Base-by-base conservation (phyloP, 2,329 filamentous ascomycete genomes). In the Teratosphaeria epicoccoides region DNA sequence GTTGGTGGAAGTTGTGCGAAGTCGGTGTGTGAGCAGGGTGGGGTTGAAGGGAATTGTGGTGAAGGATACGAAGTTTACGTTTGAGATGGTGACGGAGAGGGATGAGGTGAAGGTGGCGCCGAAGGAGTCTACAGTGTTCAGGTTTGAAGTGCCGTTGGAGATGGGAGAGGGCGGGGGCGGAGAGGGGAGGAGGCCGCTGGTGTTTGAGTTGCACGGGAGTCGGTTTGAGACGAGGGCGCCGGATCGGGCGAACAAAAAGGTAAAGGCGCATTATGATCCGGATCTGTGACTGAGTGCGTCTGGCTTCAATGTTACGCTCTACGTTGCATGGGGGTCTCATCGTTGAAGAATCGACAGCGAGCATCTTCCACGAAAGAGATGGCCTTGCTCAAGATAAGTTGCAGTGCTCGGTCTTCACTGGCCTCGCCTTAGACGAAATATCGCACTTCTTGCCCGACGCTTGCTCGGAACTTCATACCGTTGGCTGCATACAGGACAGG, bases 241-340 rank as follows among this genome's bases (percentile, higher is more conserved):
- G 14, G 91, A 97, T 66, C 76, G 93, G 22, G 88, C 89, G 47
- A 95, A 86, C 62, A 88, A 82, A 71, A 97, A 95, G 72, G 95
- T 95, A 71, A 95, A 93, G 71, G 77, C 81, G 65, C 89, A 91
- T 66, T 88, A 87, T 62, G 74, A 89, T 56, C 77, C 82, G 47
- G 82, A 87, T 57, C 68, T 95, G 12, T 95, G 90, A 93, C 97
- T 97, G 9, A 14, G 25, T n/a, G 24, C 6, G 24, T 22, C 47
- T 25, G 26, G n/a, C 49, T 47, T 14, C 28, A 6, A n/a, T n/a
- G 28, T 29, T 14, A 29, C 28, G 14, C 33, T 40, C n/a, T 40
- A 22, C n/a, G n/a, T n/a, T n/a, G n/a, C n/a, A n/a, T n/a, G n/a
- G n/a, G n/a, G n/a, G n/a, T n/a, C n/a, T n/a, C n/a, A n/a, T n/a